Conservation (phyloP, 331 rosid species). For the Erythrophleum ivorense region DNA sequence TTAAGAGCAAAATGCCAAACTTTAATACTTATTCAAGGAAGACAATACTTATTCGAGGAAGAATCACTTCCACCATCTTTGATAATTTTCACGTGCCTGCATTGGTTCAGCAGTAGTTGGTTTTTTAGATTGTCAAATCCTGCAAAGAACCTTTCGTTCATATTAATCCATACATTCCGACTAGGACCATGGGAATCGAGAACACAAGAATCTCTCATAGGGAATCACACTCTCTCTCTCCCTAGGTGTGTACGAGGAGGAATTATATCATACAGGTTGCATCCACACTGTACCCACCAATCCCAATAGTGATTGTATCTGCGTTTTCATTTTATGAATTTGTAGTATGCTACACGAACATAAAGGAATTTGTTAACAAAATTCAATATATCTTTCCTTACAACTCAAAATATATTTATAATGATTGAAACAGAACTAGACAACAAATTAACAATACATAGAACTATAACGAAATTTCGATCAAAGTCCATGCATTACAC, state of each 20-base stretch:
- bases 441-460: not conserved
- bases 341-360: not conserved
- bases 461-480: not conserved
- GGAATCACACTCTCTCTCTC: not conserved
- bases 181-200: not conserved
- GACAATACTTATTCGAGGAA: no score
- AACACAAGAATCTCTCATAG: not conserved
- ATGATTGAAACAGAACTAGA: constrained; percentile 11
- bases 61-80: not conserved
- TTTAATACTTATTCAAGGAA: not conserved
- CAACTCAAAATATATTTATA: not conserved
- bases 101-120: not conserved
- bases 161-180: not conserved
- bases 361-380: not conserved
- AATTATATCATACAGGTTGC: not conserved
- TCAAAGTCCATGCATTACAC: not conserved
- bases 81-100: not conserved
- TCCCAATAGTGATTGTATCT: not conserved
- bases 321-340: constrained; percentile 4
- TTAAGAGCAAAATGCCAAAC: not conserved
- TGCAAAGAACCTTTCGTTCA: not conserved
- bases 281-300: not conserved
- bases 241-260: not conserved
- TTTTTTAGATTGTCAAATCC: not conserved
- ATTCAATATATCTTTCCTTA: not conserved